Evolutionary conservation across 2,329 filamentous ascomycete species (phyloP).

Genomic region (Orbilia brochopaga): DNA sequence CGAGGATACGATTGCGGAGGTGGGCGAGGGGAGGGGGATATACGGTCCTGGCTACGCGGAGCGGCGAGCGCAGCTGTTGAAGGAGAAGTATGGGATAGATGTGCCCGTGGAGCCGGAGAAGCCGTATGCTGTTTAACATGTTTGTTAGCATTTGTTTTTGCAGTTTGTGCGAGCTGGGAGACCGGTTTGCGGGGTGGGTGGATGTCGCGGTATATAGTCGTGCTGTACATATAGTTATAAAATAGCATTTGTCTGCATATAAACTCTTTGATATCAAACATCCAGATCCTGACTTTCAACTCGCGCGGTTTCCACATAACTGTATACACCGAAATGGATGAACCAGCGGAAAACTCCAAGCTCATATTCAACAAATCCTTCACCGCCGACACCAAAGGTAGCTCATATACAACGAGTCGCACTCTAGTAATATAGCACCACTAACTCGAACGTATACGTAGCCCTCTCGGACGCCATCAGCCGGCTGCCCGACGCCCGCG

Average conservation of each 20-base stretch:
- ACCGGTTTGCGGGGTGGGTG: not conserved
- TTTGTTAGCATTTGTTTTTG: no score
- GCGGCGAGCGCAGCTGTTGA: constrained; percentile 77
- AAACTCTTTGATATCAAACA: constrained; percentile 14
- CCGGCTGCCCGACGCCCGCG: constrained; percentile 68
- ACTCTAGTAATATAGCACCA: no score
- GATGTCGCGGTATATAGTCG: constrained; percentile 38
- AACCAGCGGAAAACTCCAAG: constrained; percentile 11
- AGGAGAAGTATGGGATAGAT: constrained; percentile 86
- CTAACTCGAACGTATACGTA: constrained; percentile 57
- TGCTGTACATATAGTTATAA: not conserved
- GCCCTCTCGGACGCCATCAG: constrained; percentile 78
- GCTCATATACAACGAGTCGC: no score
- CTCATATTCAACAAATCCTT: constrained; percentile 25
- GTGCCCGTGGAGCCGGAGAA: constrained; percentile 64
- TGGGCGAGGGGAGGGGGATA: constrained; percentile 92
- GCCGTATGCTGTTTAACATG: constrained; percentile 59
- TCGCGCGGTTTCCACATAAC: no score
- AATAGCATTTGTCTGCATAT: constrained; percentile 20
- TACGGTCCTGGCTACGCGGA: constrained; percentile 82
- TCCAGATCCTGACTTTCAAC: not conserved
- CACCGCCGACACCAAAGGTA: constrained; percentile 17
- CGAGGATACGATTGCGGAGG: constrained; percentile 77
- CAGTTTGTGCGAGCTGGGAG: not conserved
- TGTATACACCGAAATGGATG: no score